Evolutionary conservation across 495 filamentous ascomycete genomes (phyloP), one percentile per base, ranked within the genome.

Genomic region (Pseudotulostoma volvatum): DNA sequence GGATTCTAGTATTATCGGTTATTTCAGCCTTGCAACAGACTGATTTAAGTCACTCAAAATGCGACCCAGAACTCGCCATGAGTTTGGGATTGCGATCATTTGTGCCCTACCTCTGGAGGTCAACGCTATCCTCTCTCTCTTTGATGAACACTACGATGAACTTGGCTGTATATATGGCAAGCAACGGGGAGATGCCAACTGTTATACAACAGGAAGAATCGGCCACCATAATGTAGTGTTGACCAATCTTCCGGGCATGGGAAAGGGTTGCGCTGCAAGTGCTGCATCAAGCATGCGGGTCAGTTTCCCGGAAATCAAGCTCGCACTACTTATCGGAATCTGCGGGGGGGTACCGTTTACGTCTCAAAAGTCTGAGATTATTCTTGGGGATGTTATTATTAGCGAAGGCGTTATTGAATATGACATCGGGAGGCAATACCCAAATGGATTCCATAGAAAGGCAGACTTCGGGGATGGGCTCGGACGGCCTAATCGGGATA

Each of bases 341-440:
- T n/a, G n/a, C n/a, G n/a, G n/a, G 7, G 51, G 44, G 4, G 44
- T 51, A 9, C 47, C 51, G 4, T 40, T 18, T 25, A 5, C 9
- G 20, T 17, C 15, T 13, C 19, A 18, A 13, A 19, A 30, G 15
- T 31, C 39, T 2, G 44, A 51, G 21, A 20, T n/a, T n/a, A n/a
- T n/a, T n/a, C n/a, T n/a, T n/a, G n/a, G n/a, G n/a, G n/a, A n/a
- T n/a, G n/a, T n/a, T 0, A 47, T 64, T n/a, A 51, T 66, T 25
- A 60, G 57, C 44, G 53, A 41, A 0, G 41, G 36, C 17, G 34
- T 59, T 1, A 36, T 60, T 3, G 47, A 63, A 33, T 55, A 54
- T 41, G 52, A 55, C 25, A 47, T 54, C 34, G 58, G 58, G 8
- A 44, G 46, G 21, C 51, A 42, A 35, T 47, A 43, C 18, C 42